Evolutionary conservation across 1,284 basidiomycete species (phyloP).

Genomic region (Gomphus bonarii): DNA sequence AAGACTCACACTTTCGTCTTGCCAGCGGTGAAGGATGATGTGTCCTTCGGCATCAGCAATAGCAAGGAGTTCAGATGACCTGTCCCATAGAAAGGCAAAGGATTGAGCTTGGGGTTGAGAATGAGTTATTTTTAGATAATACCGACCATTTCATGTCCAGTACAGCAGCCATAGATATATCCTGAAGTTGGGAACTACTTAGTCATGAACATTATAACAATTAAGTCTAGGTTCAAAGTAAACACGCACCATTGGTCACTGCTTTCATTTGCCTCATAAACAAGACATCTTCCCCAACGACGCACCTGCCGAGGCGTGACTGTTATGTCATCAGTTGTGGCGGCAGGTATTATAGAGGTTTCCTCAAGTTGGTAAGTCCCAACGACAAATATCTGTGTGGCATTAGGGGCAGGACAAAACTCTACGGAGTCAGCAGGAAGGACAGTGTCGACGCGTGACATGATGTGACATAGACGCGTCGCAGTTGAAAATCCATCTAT

Average conservation of each 20-base stretch:
- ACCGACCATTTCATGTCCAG: constrained; percentile 87
- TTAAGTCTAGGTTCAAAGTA: neutral
- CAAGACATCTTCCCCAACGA: constrained; percentile 56
- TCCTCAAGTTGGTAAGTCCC: constrained; percentile 80
- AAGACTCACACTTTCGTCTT: constrained; percentile 34
- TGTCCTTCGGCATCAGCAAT: constrained; percentile 81
- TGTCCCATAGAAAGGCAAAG: constrained; percentile 41
- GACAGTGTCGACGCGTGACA: constrained; percentile 49
- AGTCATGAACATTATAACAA: neutral
- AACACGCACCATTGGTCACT: constrained; percentile 20
- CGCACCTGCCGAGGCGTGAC: constrained; percentile 20
- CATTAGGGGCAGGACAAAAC: constrained; percentile 65
- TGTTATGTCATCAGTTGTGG: neutral
- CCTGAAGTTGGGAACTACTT: constrained; percentile 52
- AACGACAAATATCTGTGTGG: constrained; percentile 64
- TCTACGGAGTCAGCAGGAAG: constrained; percentile 87
- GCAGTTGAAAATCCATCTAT: constrained; percentile 24
- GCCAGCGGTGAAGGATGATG: constrained; percentile 52
- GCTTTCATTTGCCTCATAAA: constrained; percentile 41
- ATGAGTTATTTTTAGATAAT: neutral
- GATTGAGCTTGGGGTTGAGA: neutral
- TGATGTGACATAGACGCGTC: neutral
- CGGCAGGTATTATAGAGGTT: constrained; percentile 8
- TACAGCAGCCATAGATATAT: constrained; percentile 70
- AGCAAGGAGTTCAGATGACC: constrained; percentile 43